phyloP scores from a whole-genome alignment of 2,329 filamentous ascomycete species.

The Fusarium sp. region DNA sequence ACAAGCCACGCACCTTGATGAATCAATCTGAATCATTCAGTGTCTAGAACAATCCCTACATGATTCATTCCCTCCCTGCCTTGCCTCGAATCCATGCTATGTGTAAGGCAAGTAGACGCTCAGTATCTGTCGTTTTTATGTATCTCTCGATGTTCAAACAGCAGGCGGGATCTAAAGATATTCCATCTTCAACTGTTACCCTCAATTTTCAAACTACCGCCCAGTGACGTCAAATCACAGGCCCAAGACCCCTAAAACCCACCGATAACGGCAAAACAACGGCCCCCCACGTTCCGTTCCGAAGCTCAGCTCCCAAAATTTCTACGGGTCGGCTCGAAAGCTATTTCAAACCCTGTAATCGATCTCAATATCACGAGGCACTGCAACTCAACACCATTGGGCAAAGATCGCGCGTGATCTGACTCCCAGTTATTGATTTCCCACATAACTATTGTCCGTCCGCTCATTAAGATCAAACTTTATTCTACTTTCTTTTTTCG shows the following conservation, averaged over 20 bases:
- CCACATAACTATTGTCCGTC: background rate
- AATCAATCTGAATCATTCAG: background rate
- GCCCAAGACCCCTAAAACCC: slow-evolving; percentile 18
- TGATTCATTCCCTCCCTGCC: background rate
- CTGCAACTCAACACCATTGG: slow-evolving; percentile 28
- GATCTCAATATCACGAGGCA: slow-evolving; percentile 28
- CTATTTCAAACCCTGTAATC: slow-evolving; percentile 26
- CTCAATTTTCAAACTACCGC: background rate
- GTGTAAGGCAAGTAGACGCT: background rate
- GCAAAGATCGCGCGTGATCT: slow-evolving; percentile 19
- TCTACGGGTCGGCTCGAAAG: slow-evolving; percentile 14
- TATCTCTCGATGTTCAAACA: background rate
- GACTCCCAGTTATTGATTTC: background rate
- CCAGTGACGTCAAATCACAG: slow-evolving; percentile 26
- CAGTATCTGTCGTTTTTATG: too few relatives aligned
- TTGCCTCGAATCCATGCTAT: background rate
- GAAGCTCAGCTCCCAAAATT: slow-evolving; percentile 27
- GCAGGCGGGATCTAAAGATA: background rate
- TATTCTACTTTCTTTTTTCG: background rate
- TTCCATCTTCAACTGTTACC: background rate
- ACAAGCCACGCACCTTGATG: background rate
- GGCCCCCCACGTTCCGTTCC: slow-evolving; percentile 35
- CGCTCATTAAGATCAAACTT: background rate
- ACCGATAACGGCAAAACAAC: slow-evolving; percentile 31
- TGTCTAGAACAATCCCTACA: background rate